Evolutionary conservation across 2,329 filamentous ascomycete genomes (phyloP).

Genomic region (Cladophialophora bantiana): DNA sequence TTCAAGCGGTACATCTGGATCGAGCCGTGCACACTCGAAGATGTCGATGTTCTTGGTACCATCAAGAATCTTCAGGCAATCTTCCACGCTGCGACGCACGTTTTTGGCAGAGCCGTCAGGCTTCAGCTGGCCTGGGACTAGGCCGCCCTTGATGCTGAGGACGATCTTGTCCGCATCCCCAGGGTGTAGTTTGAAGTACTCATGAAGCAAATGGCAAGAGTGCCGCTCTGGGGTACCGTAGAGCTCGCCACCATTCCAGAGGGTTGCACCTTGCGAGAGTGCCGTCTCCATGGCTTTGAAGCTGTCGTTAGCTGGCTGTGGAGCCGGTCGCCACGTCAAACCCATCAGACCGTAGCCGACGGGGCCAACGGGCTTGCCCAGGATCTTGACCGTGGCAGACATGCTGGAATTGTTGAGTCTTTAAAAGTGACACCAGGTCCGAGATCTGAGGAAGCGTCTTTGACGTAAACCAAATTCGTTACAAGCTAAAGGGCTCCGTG

Average conservation of each 20-base stretch:
- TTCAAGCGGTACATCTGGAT: constrained; percentile 59
- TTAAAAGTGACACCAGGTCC: neutral
- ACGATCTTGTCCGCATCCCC: constrained; percentile 69
- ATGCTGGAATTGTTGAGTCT: constrained; percentile 12
- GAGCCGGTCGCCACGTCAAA: constrained; percentile 46
- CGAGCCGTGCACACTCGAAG: constrained; percentile 66
- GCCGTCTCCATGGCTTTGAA: constrained; percentile 65
- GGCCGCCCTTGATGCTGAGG: constrained; percentile 68
- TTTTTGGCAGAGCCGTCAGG: constrained; percentile 62
- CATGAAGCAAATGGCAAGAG: constrained; percentile 64
- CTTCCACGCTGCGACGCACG: constrained; percentile 65
- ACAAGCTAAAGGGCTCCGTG: neutral
- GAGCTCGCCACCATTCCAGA: constrained; percentile 71
- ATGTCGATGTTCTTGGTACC: constrained; percentile 64
- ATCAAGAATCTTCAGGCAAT: constrained; percentile 60
- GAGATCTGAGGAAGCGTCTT: neutral
- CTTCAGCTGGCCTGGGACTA: constrained; percentile 46
- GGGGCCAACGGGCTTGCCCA: constrained; percentile 56
- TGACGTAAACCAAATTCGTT: neutral
- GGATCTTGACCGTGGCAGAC: constrained; percentile 40
- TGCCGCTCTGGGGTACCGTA: constrained; percentile 68
- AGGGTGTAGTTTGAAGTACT: constrained; percentile 69
- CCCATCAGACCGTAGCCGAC: constrained; percentile 59
- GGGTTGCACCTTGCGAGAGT: constrained; percentile 55
- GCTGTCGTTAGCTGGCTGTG: constrained; percentile 43